Percentiles rank a stretch among this genome's conserved stretches.
These are phyloP conservation scores for Rhizopus microsporus DNA, from an alignment of 371 early-diverging fungal species.

Conservation along the genomic window DNA sequence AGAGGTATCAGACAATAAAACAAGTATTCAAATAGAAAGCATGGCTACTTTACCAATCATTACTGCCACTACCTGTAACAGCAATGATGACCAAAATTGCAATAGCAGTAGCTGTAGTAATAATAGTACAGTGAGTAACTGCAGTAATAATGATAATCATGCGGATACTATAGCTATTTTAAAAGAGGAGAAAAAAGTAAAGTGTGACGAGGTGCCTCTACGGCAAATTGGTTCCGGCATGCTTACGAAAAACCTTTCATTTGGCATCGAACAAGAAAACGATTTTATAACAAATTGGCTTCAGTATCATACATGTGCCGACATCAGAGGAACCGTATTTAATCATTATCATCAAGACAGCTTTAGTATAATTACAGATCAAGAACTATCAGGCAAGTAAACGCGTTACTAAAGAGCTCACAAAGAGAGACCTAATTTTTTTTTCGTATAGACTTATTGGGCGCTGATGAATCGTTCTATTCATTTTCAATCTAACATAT, in stretches of 20 bases:
- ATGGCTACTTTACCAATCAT: not conserved
- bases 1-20: not conserved
- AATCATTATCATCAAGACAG: not conserved
- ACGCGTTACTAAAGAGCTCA: not conserved
- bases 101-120: not conserved
- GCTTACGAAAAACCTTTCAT: not conserved
- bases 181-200: too few species aligned
- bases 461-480: not conserved
- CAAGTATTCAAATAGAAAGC: not conserved
- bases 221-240: not conserved
- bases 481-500: too few species aligned
- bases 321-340: not conserved
- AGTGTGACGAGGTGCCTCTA: not conserved
- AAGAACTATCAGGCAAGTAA: not conserved
- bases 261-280: not conserved
- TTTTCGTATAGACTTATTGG: conserved; percentile 21
- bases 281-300: conserved; percentile 3
- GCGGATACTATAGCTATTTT: too few species aligned
- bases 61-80: not conserved
- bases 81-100: too few species aligned
- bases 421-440: conserved; percentile 18
- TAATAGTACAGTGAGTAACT: not conserved
- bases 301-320: not conserved
- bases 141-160: not conserved
- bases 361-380: not conserved